Conservation (phyloP, 177 flowering plant species). For the Vitis hybrid region DNA sequence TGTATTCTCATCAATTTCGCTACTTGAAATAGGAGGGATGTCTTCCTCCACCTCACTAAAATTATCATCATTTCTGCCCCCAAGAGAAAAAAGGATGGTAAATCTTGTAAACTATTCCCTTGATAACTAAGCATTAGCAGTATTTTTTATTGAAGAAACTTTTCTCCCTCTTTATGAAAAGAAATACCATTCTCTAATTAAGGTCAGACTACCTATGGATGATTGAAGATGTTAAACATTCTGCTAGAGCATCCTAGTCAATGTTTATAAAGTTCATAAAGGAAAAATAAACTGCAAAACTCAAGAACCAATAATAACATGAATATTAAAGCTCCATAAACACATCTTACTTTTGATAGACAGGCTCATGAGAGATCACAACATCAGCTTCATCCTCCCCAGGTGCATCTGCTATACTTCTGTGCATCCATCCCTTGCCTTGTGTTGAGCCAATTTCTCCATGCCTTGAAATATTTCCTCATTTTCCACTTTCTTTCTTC, state of each 20-base stretch:
- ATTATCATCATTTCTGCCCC: conserved; percentile 8
- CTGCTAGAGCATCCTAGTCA: conserved; percentile 1
- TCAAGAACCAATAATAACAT: background rate
- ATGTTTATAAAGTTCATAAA: background rate
- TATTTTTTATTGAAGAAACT: too few relatives aligned
- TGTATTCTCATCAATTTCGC: conserved; percentile 17
- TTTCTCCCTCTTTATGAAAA: too few relatives aligned
- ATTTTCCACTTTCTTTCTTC: conserved; percentile 41
- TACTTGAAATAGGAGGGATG: conserved; percentile 15
- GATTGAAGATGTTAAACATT: background rate
- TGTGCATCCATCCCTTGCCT: conserved; percentile 33
- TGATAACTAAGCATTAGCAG: too few relatives aligned
- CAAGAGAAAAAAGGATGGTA: background rate
- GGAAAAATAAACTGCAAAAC: background rate
- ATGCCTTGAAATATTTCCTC: conserved; percentile 33
- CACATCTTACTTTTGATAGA: conserved; percentile 44
- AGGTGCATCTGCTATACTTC: conserved; percentile 88
- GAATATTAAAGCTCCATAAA: conserved; percentile 5
- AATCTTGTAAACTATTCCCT: too few relatives aligned
- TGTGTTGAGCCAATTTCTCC: conserved; percentile 39
- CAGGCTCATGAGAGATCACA: conserved; percentile 32
- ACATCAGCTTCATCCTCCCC: conserved; percentile 96
- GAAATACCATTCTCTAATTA: too few relatives aligned
- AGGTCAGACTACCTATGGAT: too few relatives aligned
- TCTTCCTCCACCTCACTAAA: conserved; percentile 18